Conservation (phyloP, 139 green algal genomes). For the Desmodesmus armatus region DNA sequence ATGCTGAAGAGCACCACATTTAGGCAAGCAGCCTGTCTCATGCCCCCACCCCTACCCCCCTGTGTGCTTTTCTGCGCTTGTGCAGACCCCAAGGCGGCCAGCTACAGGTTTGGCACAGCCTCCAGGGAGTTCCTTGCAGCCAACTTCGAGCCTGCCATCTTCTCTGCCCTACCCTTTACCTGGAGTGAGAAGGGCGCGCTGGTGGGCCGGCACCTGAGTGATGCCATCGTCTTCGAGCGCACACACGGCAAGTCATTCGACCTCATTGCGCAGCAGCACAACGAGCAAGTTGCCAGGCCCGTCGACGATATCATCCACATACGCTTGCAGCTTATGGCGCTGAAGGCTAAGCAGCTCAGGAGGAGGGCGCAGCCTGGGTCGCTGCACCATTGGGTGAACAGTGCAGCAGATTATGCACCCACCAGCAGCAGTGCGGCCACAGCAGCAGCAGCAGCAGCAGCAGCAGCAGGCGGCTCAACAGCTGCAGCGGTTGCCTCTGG, state of each 20-base stretch:
- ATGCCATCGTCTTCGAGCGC: background rate
- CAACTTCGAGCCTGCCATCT: background rate
- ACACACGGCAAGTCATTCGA: background rate
- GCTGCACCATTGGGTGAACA: too few relatives aligned
- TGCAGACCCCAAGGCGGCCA: too few relatives aligned
- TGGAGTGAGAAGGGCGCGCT: background rate
- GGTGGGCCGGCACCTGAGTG: background rate
- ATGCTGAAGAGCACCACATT: too few relatives aligned
- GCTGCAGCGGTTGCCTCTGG: background rate
- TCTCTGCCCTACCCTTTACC: background rate
- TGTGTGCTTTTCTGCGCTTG: too few relatives aligned
- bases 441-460: background rate
- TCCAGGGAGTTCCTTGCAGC: background rate
- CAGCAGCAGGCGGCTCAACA: background rate
- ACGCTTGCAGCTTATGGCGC: too few relatives aligned
- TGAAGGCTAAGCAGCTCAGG: too few relatives aligned
- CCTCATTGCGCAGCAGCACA: background rate
- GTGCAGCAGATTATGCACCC: too few relatives aligned
- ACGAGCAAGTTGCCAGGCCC: too few relatives aligned
- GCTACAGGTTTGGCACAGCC: constrained; percentile 7
- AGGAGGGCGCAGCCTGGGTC: too few relatives aligned
- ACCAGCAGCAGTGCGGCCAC: background rate
- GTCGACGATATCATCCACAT: too few relatives aligned
- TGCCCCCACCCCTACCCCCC: too few relatives aligned
- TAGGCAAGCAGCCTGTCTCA: too few relatives aligned